Base-by-base conservation (phyloP, 768 basidiomycete species). In the Dentipellis fragilis region DNA sequence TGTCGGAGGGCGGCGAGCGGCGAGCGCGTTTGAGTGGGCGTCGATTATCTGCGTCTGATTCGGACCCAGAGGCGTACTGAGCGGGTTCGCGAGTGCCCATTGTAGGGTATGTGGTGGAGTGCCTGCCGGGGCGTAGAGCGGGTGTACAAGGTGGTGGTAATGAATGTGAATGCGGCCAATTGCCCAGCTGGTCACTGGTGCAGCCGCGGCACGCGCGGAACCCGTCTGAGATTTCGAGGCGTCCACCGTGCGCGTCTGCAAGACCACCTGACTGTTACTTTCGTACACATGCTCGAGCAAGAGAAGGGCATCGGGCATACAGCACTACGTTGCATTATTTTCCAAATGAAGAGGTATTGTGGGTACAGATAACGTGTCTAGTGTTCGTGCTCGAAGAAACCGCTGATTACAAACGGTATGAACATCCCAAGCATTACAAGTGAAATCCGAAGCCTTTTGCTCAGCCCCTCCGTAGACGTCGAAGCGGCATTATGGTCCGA, bases 1-100 rank as follows among this genome's bases (percentile, higher is more conserved):
- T 66, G 54, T 62, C 65, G 42, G 69, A 63, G 19, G 71, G 65
- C 19, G 66, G 62, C 35, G 70, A 66, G 58, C 59, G 70, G 59
- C 74, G 72, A 22, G 65, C 61, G 55, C 73, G 73, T 59, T 77
- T 77, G 23, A 52, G 50, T 29, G 75, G 71, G 11, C 68, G 64
- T 11, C 42, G 37, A 21, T 56, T 35, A 22, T 59, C 59, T 19
- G 52, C 53, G 55, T 68, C 67, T 39, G 55, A 62, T 49, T 69
- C 67, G n/a, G 64, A 62, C 58, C 65, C 65, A 12, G 64, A 59
- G 34, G 61, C 58, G 49, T 59, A 60, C 23, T 60, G 57, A 16
- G 22, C 51, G 40, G 52, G 54, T 12, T 68, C 61, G 29, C 59
- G 56, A 51, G 45, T 22, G 51, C 68, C 64, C 68, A 69, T 69